These are phyloP conservation scores for Logfia minima DNA, from an alignment of 129 eudicot genomes.

Conservation along the genomic window DNA sequence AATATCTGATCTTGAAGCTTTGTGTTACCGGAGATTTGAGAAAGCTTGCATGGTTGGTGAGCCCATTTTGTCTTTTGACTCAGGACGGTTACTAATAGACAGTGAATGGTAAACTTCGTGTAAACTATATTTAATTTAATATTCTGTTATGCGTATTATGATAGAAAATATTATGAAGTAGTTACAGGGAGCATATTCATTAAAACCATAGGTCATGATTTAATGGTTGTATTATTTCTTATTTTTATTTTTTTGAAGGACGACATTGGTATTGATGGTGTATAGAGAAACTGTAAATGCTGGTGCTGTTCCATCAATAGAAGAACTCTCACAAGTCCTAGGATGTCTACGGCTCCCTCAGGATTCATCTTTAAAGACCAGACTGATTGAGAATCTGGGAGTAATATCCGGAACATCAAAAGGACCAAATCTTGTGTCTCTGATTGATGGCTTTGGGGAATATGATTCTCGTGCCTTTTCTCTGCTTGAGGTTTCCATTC, in stretches of 20 bases:
- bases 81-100: slow-evolving; percentile 65
- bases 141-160: neutral
- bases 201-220: neutral
- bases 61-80: slow-evolving; percentile 60
- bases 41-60: slow-evolving; percentile 71
- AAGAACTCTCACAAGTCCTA: slow-evolving; percentile 74
- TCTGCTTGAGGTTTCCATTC: slow-evolving; percentile 65
- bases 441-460: slow-evolving; percentile 95
- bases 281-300: slow-evolving; percentile 83
- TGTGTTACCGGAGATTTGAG: slow-evolving; percentile 83
- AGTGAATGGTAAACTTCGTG: slow-evolving; percentile 69
- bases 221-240: neutral
- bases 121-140: slow-evolving; percentile 1
- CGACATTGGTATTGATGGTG: slow-evolving; percentile 71
- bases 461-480: slow-evolving; percentile 96
- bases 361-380: slow-evolving; percentile 57
- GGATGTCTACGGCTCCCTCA: slow-evolving; percentile 92
- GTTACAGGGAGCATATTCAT: neutral
- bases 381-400: slow-evolving; percentile 79
- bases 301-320: slow-evolving; percentile 68
- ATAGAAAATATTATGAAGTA: neutral
- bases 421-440: slow-evolving; percentile 62
- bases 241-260: slow-evolving; percentile 54
- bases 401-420: slow-evolving; percentile 50
- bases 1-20: slow-evolving; percentile 48